These are phyloP conservation scores for Binderoboletus segoi DNA, from an alignment of 1,284 basidiomycete genomes.

Conservation along the genomic window DNA sequence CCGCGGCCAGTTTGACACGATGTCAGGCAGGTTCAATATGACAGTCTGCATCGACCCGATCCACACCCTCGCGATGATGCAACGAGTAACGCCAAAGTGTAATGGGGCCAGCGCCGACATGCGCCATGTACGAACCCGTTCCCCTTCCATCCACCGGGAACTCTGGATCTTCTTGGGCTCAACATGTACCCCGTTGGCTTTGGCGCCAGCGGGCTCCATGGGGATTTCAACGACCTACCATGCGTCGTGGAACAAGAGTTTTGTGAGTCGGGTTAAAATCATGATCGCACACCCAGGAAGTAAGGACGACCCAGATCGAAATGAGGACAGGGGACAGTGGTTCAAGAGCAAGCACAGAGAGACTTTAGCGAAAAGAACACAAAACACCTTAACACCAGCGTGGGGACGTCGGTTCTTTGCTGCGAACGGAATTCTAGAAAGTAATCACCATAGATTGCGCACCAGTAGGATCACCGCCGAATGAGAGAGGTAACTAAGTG, in stretches of 20 bases:
- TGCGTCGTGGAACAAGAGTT: constrained; percentile 5
- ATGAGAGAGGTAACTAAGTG: not conserved
- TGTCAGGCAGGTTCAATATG: constrained; percentile 71
- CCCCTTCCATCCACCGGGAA: constrained; percentile 69
- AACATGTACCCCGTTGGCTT: constrained; percentile 87
- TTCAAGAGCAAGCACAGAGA: constrained; percentile 3
- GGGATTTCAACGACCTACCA: constrained; percentile 81
- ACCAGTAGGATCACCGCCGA: not conserved
- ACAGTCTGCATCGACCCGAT: constrained; percentile 69
- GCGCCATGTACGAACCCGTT: constrained; percentile 73
- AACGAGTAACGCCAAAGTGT: constrained; percentile 79
- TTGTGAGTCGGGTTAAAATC: not conserved
- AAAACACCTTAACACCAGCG: constrained; percentile 78
- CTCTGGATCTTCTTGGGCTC: constrained; percentile 85
- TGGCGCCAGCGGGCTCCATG: constrained; percentile 70
- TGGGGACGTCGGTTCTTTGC: constrained; percentile 70
- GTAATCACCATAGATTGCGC: constrained; percentile 41
- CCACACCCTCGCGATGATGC: constrained; percentile 73
- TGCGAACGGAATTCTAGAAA: constrained; percentile 77
- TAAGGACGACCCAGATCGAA: too few species aligned
- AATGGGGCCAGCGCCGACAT: constrained; percentile 71
- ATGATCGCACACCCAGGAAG: too few species aligned
- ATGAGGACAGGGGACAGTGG: not conserved
- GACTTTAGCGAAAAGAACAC: constrained; percentile 43
- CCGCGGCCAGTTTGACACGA: constrained; percentile 83